Conservation (phyloP, 306 rosid species). For the Quercus bicolor region DNA sequence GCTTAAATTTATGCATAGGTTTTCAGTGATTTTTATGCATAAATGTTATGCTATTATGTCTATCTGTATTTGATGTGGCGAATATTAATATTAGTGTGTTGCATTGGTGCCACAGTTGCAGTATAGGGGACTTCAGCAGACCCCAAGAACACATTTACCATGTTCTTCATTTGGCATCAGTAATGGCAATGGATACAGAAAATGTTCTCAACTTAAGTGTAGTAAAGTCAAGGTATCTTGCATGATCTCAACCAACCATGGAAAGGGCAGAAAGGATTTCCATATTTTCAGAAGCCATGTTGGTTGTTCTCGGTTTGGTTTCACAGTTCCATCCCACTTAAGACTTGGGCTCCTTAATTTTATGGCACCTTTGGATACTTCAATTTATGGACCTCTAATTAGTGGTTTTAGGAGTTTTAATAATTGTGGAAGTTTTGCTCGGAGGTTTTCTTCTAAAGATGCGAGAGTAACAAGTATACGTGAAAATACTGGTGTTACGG, state of each 20-base stretch:
- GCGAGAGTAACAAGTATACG: conserved; percentile 10
- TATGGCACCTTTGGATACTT: conserved; percentile 21
- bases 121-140: conserved; percentile 40
- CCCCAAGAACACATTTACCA: conserved; percentile 26
- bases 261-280: conserved; percentile 16
- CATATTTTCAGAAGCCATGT: conserved; percentile 15
- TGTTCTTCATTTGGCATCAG: conserved; percentile 19
- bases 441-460: conserved; percentile 48
- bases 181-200: conserved; percentile 21
- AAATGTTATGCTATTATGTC: not conserved
- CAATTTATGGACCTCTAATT: conserved; percentile 20
- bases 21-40: not conserved
- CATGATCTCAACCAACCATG: conserved; percentile 14
- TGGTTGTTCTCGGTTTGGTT: conserved; percentile 20
- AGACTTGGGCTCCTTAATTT: conserved; percentile 17
- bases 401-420: conserved; percentile 16
- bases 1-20: not conserved
- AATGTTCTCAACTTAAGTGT: conserved; percentile 32
- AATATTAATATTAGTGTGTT: conserved; percentile 1
- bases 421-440: conserved; percentile 30
- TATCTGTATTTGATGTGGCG: not conserved
- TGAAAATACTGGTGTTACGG: conserved; percentile 12
- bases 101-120: conserved; percentile 44
- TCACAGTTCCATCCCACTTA: conserved; percentile 1
- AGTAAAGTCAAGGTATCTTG: conserved; percentile 25